Base-by-base conservation (phyloP, 2,329 filamentous ascomycete species). In the Trichoderma citrinoviride region DNA sequence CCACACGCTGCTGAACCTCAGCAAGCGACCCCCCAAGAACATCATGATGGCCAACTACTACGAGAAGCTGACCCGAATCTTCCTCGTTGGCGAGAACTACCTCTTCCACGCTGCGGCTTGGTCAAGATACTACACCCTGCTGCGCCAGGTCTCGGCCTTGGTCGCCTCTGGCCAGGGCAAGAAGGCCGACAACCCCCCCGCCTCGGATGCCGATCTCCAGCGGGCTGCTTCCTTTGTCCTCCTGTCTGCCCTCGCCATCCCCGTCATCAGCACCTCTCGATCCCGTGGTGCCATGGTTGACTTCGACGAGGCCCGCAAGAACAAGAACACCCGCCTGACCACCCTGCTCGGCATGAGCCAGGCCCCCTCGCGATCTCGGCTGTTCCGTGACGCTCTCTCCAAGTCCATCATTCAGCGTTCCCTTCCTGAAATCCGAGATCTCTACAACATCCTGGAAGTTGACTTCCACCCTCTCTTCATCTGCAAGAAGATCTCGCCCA, bases 31-130 rank as follows among this genome's bases (percentile, higher is more conserved):
- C 44, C 90, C 95, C 62, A 98, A 98, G 89, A 97, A 97, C 77
- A 85, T 97, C 76, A 98, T 99, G 95, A 99, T 99, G 95, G 95
- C 95, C 81, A 99, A 98, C 83, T 99, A 99, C 85, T 99, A 98
- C 80, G 95, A 99, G 85, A 98, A 98, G 83, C 88, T 99, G 65
- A 97, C 95, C 46, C 89, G 93, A 69, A 99, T 99, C 78, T 99
- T 99, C 85, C 87, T 99, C 68, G 95, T 98, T 70, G 96, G 94
- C 78, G 95, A 98, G 82, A 99, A 99, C 84, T 98, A 98, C 78
- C 88, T 99, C 52, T 99, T 99, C 88, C 95, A 99, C 76, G 95
- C 95, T 71, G 95, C 95, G 62, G 93, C 95, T 68, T 99, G 93
- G 92, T 96, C 93, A 72, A 87, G 94, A 73, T 98, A 97, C 83